Base-by-base conservation (phyloP, 306 rosid genomes). In the Cucumis melo region DNA sequence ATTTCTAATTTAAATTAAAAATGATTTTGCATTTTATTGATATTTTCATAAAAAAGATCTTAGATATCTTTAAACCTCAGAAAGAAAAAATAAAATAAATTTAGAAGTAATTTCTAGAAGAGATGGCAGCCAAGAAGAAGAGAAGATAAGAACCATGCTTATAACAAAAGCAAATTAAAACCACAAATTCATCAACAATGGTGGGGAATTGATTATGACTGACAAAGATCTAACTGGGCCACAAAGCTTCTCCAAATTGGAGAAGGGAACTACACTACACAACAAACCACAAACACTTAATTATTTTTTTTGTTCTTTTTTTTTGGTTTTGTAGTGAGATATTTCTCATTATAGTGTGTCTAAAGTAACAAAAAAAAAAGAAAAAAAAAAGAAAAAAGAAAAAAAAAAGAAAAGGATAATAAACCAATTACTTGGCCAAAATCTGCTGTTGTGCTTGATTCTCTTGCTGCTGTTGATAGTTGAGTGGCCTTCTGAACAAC, bases 401-500 rank as follows among this genome's bases (percentile, higher is more conserved):
- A n/a, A n/a, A n/a, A 5, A 5, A 50, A 50, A 50, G 5, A 42
- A 64, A 70, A 44, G 23, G 42, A 24, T n/a, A 38, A 51, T 17
- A 17, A 58, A 46, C 34, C 50, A 7, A 48, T 85, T 86, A 90
- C 82, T 90, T 88, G 50, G 85, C 93, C 75, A 86, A 84, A 85
- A 85, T 81, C 60, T 82, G 91, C 80, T 82, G 91, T 78, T 89
- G 92, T 11, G 93, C 86, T 79, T 89, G 95, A 64, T 78, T 88
- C 81, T 94, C 96, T 81, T 88, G 96, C 85, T 84, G 98, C 70
- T 85, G 98, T 83, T 91, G 99, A 78, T 71, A 92, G 81, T 89
- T 89, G 81, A 94, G 78, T 10, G 98, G 91, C 91, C 99, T 92
- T 90, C 99, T 92, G 88, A 94, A 94, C 27, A 94, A 91, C 99